Conservation (phyloP, 2,329 filamentous ascomycete genomes). For the Colletotrichum gigasporum region DNA sequence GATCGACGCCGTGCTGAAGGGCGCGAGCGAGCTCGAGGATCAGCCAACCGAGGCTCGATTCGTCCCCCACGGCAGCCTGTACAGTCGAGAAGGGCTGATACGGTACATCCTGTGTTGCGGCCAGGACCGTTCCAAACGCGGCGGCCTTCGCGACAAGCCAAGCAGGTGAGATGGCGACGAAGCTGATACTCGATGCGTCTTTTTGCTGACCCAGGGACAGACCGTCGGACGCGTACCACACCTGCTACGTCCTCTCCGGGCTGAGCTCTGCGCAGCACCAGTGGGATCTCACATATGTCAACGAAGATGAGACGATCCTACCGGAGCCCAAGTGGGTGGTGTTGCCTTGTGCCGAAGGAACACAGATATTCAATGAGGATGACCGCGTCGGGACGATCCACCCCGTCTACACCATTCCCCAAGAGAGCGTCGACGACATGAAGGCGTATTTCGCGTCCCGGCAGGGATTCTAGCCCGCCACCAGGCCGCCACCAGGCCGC, state of each 20-base stretch:
- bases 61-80: conserved; percentile 60
- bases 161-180: conserved; percentile 72
- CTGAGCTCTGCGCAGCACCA: conserved; percentile 83
- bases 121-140: conserved; percentile 75
- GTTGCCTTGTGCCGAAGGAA: conserved; percentile 58
- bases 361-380: conserved; percentile 73
- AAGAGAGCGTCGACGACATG: conserved; percentile 71
- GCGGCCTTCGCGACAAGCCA: conserved; percentile 93
- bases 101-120: conserved; percentile 92
- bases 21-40: conserved; percentile 44
- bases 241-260: conserved; percentile 89
- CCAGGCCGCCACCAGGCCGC: conserved; percentile 13
- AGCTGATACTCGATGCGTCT: background rate
- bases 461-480: conserved; percentile 57
- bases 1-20: conserved; percentile 80
- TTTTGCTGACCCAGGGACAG: conserved; percentile 49
- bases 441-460: conserved; percentile 71
- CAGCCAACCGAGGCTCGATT: conserved; percentile 41
- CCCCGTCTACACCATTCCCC: conserved; percentile 86
- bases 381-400: conserved; percentile 79
- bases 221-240: conserved; percentile 88
- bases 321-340: conserved; percentile 55
- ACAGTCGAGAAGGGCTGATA: conserved; percentile 84
- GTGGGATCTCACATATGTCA: conserved; percentile 55
- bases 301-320: conserved; percentile 42